Base-by-base conservation (phyloP, 108 stramenopile species). In the Parmales sp. region DNA sequence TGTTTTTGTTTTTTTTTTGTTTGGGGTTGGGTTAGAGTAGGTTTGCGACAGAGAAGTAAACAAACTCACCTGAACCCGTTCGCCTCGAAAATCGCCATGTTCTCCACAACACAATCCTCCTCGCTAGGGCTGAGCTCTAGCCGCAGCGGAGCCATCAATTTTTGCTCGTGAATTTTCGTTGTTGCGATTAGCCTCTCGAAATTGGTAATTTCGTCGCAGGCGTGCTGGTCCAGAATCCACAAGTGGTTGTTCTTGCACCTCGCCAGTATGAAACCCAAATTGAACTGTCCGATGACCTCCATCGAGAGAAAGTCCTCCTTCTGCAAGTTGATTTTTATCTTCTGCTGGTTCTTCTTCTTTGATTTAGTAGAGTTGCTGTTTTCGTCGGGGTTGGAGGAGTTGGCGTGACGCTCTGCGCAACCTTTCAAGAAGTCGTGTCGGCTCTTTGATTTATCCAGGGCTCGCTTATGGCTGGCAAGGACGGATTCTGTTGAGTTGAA, bases 191-290 rank as follows among this genome's bases (percentile, higher is more conserved):
- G 74, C 0, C 69, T 39, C 76, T 77, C 76, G 51, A 78, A 78
- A 65, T 78, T 80, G 18, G 64, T 66, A 48, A 76, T 80, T 54
- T 80, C 82, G 70, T 80, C 79, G 48, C 72, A 81, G 20, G 93
- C 94, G 72, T 97, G 94, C 75, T 97, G 96, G 69, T 95, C 96
- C 34, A 97, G 69, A 29, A 97, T 95, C 88, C 93, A 97, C 1
- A 97, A 83, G 54, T 95, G 78, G 63, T 88, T 74, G 28, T 82
- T 83, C 22, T 77, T 72, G 65, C 89, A 79, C 19, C 69, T 68
- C 31, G 86, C 91, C 18, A 97, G 87, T 41, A 95, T 91, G 65
- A 97, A 97, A 1, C 94, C 94, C 44, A 93, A 82, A 69, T 97
- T 97, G 77, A 95, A 97, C 67, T 97, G 94, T 5, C 94, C 93